Conservation (phyloP, 495 filamentous ascomycete genomes). For the Rusavskia elegans region DNA sequence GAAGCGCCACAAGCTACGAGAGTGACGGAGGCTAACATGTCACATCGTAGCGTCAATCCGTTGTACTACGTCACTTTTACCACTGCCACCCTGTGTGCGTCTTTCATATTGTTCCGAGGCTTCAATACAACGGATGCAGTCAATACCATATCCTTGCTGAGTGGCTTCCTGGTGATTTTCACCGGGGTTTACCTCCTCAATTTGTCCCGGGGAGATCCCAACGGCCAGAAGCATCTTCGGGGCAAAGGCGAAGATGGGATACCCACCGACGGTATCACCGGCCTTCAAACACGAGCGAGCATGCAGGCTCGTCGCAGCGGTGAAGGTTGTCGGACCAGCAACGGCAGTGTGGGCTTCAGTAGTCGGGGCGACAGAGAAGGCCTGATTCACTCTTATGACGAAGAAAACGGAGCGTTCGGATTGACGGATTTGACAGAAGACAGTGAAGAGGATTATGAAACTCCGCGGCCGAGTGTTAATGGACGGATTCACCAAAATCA, state of each 20-base stretch:
- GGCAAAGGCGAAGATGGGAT: slow-evolving; percentile 49
- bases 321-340: slow-evolving; percentile 36
- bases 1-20: neutral
- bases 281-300: slow-evolving; percentile 70
- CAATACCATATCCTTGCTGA: slow-evolving; percentile 84
- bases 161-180: slow-evolving; percentile 92
- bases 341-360: slow-evolving; percentile 37
- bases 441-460: slow-evolving; percentile 36
- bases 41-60: slow-evolving; percentile 66
- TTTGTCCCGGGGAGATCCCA: slow-evolving; percentile 76
- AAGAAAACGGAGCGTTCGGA: slow-evolving; percentile 52
- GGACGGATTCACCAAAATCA: slow-evolving; percentile 14
- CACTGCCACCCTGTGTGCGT: slow-evolving; percentile 82
- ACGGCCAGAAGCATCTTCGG: slow-evolving; percentile 54
- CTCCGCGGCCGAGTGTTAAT: neutral
- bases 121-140: slow-evolving; percentile 93
- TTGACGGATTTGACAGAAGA: slow-evolving; percentile 56
- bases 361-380: slow-evolving; percentile 53
- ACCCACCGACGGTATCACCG: slow-evolving; percentile 82
- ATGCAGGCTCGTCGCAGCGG: slow-evolving; percentile 76
- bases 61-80: slow-evolving; percentile 99
- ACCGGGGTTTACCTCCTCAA: slow-evolving; percentile 95
- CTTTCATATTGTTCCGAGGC: slow-evolving; percentile 91
- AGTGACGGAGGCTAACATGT: slow-evolving; percentile 14
- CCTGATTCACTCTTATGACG: slow-evolving; percentile 69